phyloP scores from a whole-genome alignment of 2,329 filamentous ascomycete species.

The Clonostachys rosea region DNA sequence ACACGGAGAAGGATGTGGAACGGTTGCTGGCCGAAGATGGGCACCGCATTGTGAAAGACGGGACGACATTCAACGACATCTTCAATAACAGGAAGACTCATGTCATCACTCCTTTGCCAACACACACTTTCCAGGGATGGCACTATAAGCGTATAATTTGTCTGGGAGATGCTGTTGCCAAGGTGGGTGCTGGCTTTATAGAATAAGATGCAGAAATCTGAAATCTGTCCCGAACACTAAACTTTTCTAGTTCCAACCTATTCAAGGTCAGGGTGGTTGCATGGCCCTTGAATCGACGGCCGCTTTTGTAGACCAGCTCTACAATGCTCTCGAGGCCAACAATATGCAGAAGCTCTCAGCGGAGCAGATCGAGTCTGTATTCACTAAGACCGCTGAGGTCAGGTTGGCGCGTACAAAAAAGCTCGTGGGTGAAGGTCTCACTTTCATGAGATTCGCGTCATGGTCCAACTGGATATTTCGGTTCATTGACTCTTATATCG shows the following conservation, averaged over 20 bases:
- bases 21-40: constrained; percentile 13
- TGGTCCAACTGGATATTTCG: neutral
- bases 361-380: neutral
- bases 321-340: neutral
- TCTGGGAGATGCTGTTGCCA: constrained; percentile 35
- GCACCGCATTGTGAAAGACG: constrained; percentile 10
- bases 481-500: neutral
- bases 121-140: constrained; percentile 26
- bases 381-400: neutral
- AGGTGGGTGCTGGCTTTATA: constrained; percentile 12
- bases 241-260: neutral
- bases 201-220: neutral
- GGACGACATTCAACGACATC: constrained; percentile 18
- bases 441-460: neutral
- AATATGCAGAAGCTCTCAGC: neutral
- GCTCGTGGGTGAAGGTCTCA: neutral
- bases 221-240: neutral
- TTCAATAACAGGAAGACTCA: constrained; percentile 15
- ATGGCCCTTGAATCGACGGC: neutral
- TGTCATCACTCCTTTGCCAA: constrained; percentile 21
- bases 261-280: neutral
- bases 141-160: constrained; percentile 28
- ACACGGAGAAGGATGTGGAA: constrained; percentile 21
- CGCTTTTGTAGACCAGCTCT: neutral
- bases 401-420: neutral